Base-by-base conservation (phyloP, 2,329 filamentous ascomycete genomes). In the Epichloe sibirici region DNA sequence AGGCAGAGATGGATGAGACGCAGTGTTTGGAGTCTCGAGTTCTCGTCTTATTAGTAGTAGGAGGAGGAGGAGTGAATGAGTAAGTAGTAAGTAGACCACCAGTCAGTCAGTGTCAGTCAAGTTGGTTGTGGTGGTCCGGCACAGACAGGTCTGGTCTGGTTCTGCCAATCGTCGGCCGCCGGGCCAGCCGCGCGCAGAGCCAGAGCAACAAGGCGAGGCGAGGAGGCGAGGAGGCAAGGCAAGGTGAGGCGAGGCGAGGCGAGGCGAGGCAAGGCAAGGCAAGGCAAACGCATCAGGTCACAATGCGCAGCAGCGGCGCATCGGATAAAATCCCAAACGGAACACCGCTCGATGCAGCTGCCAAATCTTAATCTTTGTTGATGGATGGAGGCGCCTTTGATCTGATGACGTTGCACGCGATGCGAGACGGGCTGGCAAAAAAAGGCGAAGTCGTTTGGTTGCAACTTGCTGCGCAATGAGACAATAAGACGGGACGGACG, bases 161-260 rank as follows among this genome's bases (percentile, higher is more conserved):
- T 31, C 8, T 9, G 21, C 42, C 12, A 15, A 11, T 21, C 11
- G 17, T 25, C n/a, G 17, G 40, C 40, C 7, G 21, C 40, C 40
- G n/a, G 40, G 40, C 40, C 40, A 43, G 40, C n/a, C 40, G 40
- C n/a, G 40, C 40, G 17, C 40, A 43, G 42, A 12, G 17, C 17
- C 21, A 23, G 25, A 8, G 28, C 28, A 8, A 31, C 28, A 1
- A 25, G 4, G 23, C 23, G 23, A 23, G 23, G 23, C 23, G 28
- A 31, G 28, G 7, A 28, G 25, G 25, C 25, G 1, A 31, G 28
- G 7, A 17, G 17, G 17, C 21, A 23, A 44, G 28, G 28, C 28
- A 1, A 25, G 4, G 23, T 3, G 23, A 23, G 23, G 23, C 23
- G 28, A 31, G 28, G 28, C 7, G 7, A 28, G 25, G 25, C 25